phyloP scores from a whole-genome alignment of 176 grass and related monocot species.

The Secale cereale region DNA sequence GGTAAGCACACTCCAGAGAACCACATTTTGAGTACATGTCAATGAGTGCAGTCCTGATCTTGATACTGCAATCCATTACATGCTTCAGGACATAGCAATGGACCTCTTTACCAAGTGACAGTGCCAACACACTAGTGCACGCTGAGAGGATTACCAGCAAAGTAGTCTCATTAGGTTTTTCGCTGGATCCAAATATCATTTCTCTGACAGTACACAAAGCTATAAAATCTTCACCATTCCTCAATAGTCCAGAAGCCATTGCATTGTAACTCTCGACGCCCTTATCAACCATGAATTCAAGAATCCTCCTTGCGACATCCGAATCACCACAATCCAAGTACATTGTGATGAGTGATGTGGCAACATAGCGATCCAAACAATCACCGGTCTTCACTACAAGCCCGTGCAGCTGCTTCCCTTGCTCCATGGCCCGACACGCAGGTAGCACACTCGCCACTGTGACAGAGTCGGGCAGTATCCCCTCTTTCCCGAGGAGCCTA shows the following conservation, averaged over 20 bases:
- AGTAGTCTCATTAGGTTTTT: conserved; percentile 24
- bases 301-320: conserved; percentile 10
- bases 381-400: conserved; percentile 27
- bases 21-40: conserved; percentile 39
- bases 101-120: conserved; percentile 24
- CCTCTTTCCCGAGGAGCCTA: background rate
- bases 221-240: conserved; percentile 3
- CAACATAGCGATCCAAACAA: conserved; percentile 20
- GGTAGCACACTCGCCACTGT: conserved; percentile 26
- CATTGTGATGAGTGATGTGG: conserved; percentile 38
- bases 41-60: conserved; percentile 29
- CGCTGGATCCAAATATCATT: background rate
- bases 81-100: conserved; percentile 30
- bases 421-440: conserved; percentile 1
- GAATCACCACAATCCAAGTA: conserved; percentile 14
- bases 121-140: conserved; percentile 9
- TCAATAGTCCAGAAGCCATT: conserved; percentile 34
- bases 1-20: conserved; percentile 17
- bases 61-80: conserved; percentile 13
- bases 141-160: conserved; percentile 35
- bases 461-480: conserved; percentile 20
- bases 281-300: conserved; percentile 22
- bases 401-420: conserved; percentile 37
- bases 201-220: conserved; percentile 28
- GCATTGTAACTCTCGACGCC: conserved; percentile 38